Conservation (phyloP, 768 basidiomycete species). For the Hypholoma sublateritium region DNA sequence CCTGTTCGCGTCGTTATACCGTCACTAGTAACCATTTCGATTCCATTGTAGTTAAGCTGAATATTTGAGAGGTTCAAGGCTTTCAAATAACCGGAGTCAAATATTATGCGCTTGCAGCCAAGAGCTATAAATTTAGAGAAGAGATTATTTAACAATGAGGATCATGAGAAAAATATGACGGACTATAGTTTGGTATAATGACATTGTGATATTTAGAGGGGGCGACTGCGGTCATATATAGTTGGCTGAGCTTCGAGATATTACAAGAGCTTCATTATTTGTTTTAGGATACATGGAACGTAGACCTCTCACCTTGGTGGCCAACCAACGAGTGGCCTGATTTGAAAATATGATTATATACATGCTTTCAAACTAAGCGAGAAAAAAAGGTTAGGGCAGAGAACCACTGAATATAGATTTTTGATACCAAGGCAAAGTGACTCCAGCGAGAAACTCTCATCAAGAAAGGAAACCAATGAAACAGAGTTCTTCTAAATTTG, state of each 20-base stretch:
- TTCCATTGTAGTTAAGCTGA: slow-evolving; percentile 39
- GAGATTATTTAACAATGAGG: no score
- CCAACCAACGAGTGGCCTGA: not conserved
- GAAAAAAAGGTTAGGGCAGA: not conserved
- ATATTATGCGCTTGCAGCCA: slow-evolving; percentile 56
- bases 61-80: slow-evolving; percentile 48
- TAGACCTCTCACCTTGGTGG: slow-evolving; percentile 7
- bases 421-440: slow-evolving; percentile 13
- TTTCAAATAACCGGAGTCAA: slow-evolving; percentile 47
- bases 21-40: slow-evolving; percentile 36
- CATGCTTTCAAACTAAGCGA: slow-evolving; percentile 11
- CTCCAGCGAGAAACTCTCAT: slow-evolving; percentile 12
- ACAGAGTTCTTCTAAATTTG: slow-evolving; percentile 7
- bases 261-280: no score
- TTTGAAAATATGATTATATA: slow-evolving; percentile 11
- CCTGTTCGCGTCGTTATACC: slow-evolving; percentile 44
- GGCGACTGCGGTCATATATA: slow-evolving; percentile 37
- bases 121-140: slow-evolving; percentile 39
- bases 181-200: slow-evolving; percentile 52
- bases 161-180: slow-evolving; percentile 9
- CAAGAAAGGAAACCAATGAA: slow-evolving; percentile 4
- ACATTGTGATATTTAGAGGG: slow-evolving; percentile 42
- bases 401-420: not conserved
- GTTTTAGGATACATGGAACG: no score
- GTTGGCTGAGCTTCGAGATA: slow-evolving; percentile 14